A percentile compares a stretch with the other conserved stretches of the same genome.
These are phyloP conservation scores for Lecanicillium sp. DNA, from an alignment of 2,329 filamentous ascomycete species.

Conservation along the genomic window DNA sequence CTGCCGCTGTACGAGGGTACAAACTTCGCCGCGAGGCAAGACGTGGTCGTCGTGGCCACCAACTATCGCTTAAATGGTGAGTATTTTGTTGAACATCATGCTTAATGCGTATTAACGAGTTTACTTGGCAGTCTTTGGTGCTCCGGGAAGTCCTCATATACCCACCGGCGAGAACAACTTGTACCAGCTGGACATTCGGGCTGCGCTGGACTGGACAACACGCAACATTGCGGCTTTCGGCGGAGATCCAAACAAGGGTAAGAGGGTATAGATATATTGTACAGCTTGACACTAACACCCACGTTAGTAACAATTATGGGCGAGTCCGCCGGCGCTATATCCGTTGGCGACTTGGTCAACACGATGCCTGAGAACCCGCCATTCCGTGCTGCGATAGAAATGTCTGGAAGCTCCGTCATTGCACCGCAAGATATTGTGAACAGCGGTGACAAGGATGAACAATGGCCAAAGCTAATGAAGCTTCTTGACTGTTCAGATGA, in stretches of 20 bases:
- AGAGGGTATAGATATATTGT: too few relatives aligned
- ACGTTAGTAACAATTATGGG: constrained; percentile 59
- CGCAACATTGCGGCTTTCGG: constrained; percentile 56
- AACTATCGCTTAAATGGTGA: constrained; percentile 38
- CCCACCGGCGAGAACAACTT: constrained; percentile 1
- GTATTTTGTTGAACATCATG: constrained; percentile 34
- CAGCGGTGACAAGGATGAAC: constrained; percentile 11
- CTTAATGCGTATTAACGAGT: constrained; percentile 14
- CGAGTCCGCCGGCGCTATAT: constrained; percentile 45
- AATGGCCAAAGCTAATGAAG: too few relatives aligned
- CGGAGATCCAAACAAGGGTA: constrained; percentile 50
- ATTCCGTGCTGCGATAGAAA: constrained; percentile 19
- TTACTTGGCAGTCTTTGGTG: constrained; percentile 10
- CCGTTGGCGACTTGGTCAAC: constrained; percentile 29
- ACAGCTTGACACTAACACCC: too few relatives aligned
- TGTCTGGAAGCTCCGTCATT: constrained; percentile 13
- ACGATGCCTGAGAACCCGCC: constrained; percentile 18
- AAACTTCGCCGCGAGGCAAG: constrained; percentile 30
- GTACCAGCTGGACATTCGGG: constrained; percentile 38
- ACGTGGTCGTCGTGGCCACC: constrained; percentile 37
- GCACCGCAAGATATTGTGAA: not conserved
- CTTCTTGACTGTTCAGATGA: too few relatives aligned
- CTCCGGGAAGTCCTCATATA: not conserved
- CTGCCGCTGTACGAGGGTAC: constrained; percentile 18
- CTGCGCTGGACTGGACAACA: constrained; percentile 53